Base-by-base conservation (phyloP, 2,329 filamentous ascomycete species). In the Epicoccum nigrum region DNA sequence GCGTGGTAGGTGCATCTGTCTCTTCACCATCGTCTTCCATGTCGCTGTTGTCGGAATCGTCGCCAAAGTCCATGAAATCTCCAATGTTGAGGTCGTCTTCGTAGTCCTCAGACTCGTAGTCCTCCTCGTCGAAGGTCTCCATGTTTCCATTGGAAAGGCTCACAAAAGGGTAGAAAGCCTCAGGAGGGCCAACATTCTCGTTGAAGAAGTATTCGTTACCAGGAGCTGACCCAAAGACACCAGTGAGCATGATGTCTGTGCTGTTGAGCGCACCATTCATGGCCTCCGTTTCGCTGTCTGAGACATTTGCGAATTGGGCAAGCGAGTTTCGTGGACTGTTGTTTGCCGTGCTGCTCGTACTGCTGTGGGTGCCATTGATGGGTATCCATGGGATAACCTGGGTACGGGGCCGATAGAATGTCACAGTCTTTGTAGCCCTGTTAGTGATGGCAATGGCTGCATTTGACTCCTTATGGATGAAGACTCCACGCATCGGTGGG, bases 181-280 rank as follows among this genome's bases (percentile, higher is more conserved):
- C 88, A 0, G 86, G 81, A 2, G 88, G 87, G 1, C 88, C 88
- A 64, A 90, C 80, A n/a, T 85, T 80, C 65, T 89, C 85, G 4
- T 83, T 84, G 30, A 79, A 74, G 19, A 76, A 71, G 46, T 75
- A 71, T 34, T 79, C 76, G 45, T 77, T 79, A 17, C 76, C 75
- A 17, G 70, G 65, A 27, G 64, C 63, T 20, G 66, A 64, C 11
- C 72, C 71, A 46, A 86, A 81, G 75, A 91, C 86, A 61, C 86
- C 87, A 40, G 86, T 87, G 76, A 92, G 85, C 88, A 92, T 92
- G 58, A 92, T 81, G 52, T 90, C 88, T 48, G 86, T 85, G 15
- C 58, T 58, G 28, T 56, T 59, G 28, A 65, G 53, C 20, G 64
- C 58, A 30, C 68, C 70, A 33, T 62, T 69, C 56, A 70, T 62